Evolutionary conservation across 768 basidiomycete species (phyloP), one percentile per base, ranked within the genome.

Genomic region (Hortiboletus flavorubellus): DNA sequence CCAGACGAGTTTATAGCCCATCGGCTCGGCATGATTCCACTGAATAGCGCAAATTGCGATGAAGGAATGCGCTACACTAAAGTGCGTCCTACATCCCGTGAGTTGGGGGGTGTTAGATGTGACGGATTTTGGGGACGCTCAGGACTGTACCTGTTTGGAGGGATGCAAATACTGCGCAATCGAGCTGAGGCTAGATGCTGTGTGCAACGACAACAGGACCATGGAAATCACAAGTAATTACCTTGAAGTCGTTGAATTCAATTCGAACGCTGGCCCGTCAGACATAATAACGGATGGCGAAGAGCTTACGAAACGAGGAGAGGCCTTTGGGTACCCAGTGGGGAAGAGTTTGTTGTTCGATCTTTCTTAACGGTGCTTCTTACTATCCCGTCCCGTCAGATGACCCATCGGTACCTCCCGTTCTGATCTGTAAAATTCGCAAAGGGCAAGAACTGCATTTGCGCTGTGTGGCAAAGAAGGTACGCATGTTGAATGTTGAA

Each of bases 1-100:
- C 92, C 95, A 2, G 97, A 99, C 73, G 97, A 99, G 75, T 97
- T 94, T 75, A 89, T 99, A 57, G 92, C 94, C 0, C 97, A 99
- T 72, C 84, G 97, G 48, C 78, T 99, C 31, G 97, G 97, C 23
- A 89, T 97, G 84, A 80, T 99, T 30, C 97, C 97, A 8, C 77
- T 99, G 23, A 78, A 87, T 48, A 95, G 92, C 71, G 77, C 84
- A 38, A 91, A 90, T 60, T 95, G 93, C 62, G 91, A 93, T 58
- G 91, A 93, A 65, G 91, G 84, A 21, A 89, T 98, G 70, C 80
- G 86, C 57, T 87, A 87, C 63, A 86, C 85, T 49, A 78, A 88
- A 67, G 89, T 86, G 62, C 51, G 82, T 74, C 18, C 60, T 46
- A 12, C 49, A 39, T 56, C 26, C n/a, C 33, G 42, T 35, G 35